Evolutionary conservation across 2,329 filamentous ascomycete genomes (phyloP).

Genomic region (Aspergillus pseudonomiae): DNA sequence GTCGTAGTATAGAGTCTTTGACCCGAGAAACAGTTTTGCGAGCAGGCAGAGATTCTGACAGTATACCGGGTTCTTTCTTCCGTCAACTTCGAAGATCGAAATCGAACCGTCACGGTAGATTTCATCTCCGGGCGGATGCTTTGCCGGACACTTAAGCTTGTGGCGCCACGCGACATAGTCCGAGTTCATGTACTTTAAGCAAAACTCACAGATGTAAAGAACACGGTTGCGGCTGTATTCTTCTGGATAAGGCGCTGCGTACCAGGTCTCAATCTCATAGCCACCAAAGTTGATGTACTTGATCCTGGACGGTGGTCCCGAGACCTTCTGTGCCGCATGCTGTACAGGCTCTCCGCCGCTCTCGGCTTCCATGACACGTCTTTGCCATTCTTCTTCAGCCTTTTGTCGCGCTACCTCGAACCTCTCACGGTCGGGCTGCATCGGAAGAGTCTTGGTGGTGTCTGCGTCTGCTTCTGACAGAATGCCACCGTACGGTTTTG

Average conservation of each 20-base stretch:
- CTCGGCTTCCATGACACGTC: constrained; percentile 64
- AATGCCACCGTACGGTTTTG: constrained; percentile 94
- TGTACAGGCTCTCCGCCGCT: constrained; percentile 64
- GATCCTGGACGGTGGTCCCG: constrained; percentile 91
- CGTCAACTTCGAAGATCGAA: constrained; percentile 97
- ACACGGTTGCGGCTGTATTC: constrained; percentile 96
- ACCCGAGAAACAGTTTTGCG: constrained; percentile 94
- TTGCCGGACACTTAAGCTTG: constrained; percentile 94
- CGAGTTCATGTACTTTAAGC: constrained; percentile 98
- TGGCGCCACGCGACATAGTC: constrained; percentile 98
- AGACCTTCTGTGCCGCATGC: constrained; percentile 72
- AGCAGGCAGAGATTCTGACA: constrained; percentile 94
- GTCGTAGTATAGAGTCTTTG: constrained; percentile 98
- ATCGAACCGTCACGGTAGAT: constrained; percentile 95
- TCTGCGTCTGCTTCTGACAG: constrained; percentile 87
- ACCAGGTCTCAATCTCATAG: constrained; percentile 98
- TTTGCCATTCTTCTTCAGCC: constrained; percentile 89
- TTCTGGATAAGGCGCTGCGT: constrained; percentile 95
- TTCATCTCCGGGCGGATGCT: constrained; percentile 95
- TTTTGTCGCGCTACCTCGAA: constrained; percentile 90
- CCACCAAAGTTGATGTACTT: constrained; percentile 98
- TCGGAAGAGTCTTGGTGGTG: constrained; percentile 83
- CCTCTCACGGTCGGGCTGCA: constrained; percentile 74
- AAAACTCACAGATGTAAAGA: constrained; percentile 99
- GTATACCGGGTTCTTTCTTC: constrained; percentile 89